Base-by-base conservation (phyloP, 352 stramenopile genomes). In the Phytophthora cryptogea region DNA sequence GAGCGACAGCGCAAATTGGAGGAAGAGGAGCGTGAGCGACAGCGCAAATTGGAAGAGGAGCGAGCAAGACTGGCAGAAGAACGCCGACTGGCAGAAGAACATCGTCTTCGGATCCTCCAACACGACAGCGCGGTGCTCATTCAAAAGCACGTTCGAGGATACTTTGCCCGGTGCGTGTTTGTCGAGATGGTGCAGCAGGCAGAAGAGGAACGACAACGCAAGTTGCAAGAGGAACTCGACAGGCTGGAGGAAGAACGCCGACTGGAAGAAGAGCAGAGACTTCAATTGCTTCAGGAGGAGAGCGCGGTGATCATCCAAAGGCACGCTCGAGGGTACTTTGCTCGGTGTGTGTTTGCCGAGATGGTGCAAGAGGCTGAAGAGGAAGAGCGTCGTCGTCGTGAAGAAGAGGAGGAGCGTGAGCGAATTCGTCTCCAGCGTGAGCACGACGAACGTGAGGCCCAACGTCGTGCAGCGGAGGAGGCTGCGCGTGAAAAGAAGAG, bases 321-420 rank as follows among this genome's bases (percentile, higher is more conserved):
- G 16, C 49, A 78, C 13, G 66, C 78, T 8, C 76, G 74, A 8
- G 76, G 78, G 9, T 85, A 80, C 58, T 80, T 78, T 53, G 72
- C 62, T 10, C 74, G 77, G 0, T 76, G 70, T 26, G 41, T 68
- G 13, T 77, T 78, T 44, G 64, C 60, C 8, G 60, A 71, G 9
- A 65, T 87, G 56, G 13, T 70, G 17, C 64, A 69, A 10, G 46
- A 81, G 30, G 73, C 74, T 0, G 67, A 74, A 30, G 59, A 83
- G 9, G 59, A 78, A 59, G 62, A 69, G 16, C 59, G 68, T 32
- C 61, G 67, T 37, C 68, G 74, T 36, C 68, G 55, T 28, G 72
- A 85, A 56, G 64, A 81, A 44, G 65, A 88, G 30, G 64, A 81
- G 26, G 72, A 87, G 49, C 55, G 58, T 6, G 59, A 86, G 59